Percentiles rank a stretch among this genome's conserved stretches.
Evolutionary conservation across 2,329 filamentous ascomycete species (phyloP).

Genomic region (Torrubiellomyces zombiae): DNA sequence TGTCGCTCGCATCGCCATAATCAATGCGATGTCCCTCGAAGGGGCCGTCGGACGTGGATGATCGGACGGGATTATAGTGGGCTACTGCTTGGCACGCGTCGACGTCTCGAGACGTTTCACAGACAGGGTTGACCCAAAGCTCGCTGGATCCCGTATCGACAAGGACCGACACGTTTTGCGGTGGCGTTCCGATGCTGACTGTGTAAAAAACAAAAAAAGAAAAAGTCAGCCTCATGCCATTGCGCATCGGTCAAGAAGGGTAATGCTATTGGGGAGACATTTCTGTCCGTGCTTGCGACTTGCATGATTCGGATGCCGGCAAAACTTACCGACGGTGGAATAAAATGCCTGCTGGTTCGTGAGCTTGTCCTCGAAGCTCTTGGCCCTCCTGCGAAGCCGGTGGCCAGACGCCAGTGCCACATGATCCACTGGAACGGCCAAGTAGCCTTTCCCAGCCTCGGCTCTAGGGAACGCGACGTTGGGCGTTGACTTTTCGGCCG

Average conservation of each 20-base stretch:
- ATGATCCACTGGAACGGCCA: slow-evolving; percentile 19
- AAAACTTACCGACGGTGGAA: slow-evolving; percentile 18
- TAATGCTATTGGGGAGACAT: neutral
- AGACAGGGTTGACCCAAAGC: slow-evolving; percentile 38
- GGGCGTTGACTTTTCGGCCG: slow-evolving; percentile 1
- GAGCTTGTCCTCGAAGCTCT: slow-evolving; percentile 14
- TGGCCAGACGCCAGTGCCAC: slow-evolving; percentile 9
- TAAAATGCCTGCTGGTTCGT: slow-evolving; percentile 23
- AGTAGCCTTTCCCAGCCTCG: slow-evolving; percentile 17
- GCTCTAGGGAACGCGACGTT: slow-evolving; percentile 11
- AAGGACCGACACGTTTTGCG: slow-evolving; percentile 27
- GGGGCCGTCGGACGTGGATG: slow-evolving; percentile 20
- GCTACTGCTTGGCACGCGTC: slow-evolving; percentile 24
- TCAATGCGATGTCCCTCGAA: slow-evolving; percentile 20
- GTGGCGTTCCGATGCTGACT: slow-evolving; percentile 26
- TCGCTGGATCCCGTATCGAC: slow-evolving; percentile 36
- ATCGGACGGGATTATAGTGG: slow-evolving; percentile 25
- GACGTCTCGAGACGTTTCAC: slow-evolving; percentile 20
- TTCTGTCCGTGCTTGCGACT: neutral
- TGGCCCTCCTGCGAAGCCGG: slow-evolving; percentile 5
- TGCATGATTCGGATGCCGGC: too few species aligned
- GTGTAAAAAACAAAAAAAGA: neutral
- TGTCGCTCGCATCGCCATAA: slow-evolving; percentile 22
- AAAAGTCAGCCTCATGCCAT: slow-evolving; percentile 1
- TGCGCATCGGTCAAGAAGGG: too few species aligned